phyloP scores from a whole-genome alignment of 306 rosid genomes.

The Lupinus albus region DNA sequence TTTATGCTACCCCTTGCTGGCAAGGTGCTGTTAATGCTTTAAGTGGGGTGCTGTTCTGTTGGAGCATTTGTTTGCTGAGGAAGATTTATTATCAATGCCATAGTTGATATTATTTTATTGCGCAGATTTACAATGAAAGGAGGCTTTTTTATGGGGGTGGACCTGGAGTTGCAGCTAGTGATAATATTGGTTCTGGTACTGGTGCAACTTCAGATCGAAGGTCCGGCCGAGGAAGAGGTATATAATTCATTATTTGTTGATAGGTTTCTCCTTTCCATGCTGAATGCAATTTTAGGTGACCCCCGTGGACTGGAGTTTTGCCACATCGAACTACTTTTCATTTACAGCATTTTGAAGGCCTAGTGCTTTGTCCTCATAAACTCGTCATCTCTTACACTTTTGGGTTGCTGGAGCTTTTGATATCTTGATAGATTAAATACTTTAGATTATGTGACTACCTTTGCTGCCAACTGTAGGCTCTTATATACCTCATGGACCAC shows the following conservation, averaged over 20 bases:
- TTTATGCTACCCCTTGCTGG: slow-evolving; percentile 13
- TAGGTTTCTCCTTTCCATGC: too few species aligned
- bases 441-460: not conserved
- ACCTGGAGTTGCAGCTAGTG: slow-evolving; percentile 73
- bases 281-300: too few species aligned
- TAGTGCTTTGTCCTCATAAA: too few species aligned
- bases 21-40: not conserved
- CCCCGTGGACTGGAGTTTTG: too few species aligned
- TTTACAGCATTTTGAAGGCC: not conserved
- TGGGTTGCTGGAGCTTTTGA: slow-evolving; percentile 31
- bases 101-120: slow-evolving; percentile 29
- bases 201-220: slow-evolving; percentile 69
- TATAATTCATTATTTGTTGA: slow-evolving; percentile 29
- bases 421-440: not conserved
- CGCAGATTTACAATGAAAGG: slow-evolving; percentile 88
- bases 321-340: not conserved
- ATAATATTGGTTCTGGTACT: too few species aligned
- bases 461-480: slow-evolving; percentile 61
- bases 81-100: not conserved
- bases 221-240: slow-evolving; percentile 91
- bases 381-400: too few species aligned
- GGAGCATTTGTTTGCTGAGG: not conserved
- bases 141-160: slow-evolving; percentile 91
- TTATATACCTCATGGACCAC: slow-evolving; percentile 79
- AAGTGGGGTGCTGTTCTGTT: not conserved